phyloP scores from a whole-genome alignment of 305 asterid species.

The Petunia hybrid region DNA sequence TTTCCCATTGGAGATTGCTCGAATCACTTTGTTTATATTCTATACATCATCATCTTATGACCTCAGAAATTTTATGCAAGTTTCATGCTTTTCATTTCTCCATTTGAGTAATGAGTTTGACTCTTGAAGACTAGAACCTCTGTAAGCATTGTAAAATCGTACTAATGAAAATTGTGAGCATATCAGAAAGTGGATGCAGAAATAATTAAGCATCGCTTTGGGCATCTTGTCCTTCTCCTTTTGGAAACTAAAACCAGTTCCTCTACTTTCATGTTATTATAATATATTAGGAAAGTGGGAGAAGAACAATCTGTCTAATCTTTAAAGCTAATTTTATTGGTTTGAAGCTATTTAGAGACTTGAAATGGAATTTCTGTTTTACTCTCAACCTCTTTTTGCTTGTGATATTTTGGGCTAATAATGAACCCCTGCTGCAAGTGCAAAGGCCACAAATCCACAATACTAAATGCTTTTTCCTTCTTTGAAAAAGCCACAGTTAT shows the following conservation, averaged over 20 bases:
- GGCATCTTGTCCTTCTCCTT: conserved; percentile 22
- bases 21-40: conserved; percentile 19
- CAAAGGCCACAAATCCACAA: background rate
- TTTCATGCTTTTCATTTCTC: background rate
- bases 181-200: conserved; percentile 8
- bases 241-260: conserved; percentile 21
- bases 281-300: conserved; percentile 19
- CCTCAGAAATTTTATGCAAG: conserved; percentile 25
- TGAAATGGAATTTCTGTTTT: background rate
- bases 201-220: conserved; percentile 15
- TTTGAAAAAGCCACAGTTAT: background rate
- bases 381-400: background rate
- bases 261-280: background rate
- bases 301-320: conserved; percentile 26
- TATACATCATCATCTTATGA: conserved; percentile 18
- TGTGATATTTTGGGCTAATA: background rate
- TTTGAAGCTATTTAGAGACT: background rate
- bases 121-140: background rate
- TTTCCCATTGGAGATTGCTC: background rate
- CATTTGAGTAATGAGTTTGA: background rate
- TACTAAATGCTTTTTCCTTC: background rate
- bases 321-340: background rate
- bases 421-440: background rate
- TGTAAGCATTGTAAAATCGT: background rate
- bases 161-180: conserved; percentile 13